Conservation (phyloP, 148 eudicot genomes). For the Persicaria maculosa region DNA sequence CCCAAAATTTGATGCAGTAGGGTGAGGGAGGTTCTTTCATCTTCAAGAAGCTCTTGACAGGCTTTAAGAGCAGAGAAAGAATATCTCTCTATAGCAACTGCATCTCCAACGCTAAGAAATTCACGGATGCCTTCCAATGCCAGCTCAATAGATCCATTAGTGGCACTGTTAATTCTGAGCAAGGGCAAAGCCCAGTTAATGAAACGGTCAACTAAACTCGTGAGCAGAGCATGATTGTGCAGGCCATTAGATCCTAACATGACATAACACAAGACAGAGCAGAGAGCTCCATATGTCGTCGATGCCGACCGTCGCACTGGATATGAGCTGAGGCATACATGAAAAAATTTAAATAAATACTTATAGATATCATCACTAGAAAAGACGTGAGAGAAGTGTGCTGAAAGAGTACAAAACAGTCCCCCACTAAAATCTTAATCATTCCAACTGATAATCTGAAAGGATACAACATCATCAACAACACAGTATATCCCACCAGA, state of each 20-base stretch:
- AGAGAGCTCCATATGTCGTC: conserved; percentile 83
- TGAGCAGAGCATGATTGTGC: conserved; percentile 61
- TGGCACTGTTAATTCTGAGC: conserved; percentile 37
- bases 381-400: neutral
- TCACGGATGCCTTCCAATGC: conserved; percentile 76
- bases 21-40: conserved; percentile 84
- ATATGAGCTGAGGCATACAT: conserved; percentile 51
- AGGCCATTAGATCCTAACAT: conserved; percentile 61
- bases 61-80: conserved; percentile 78
- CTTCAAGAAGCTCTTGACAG: conserved; percentile 88
- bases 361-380: neutral
- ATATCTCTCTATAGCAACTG: conserved; percentile 62
- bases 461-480: neutral
- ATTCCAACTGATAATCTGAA: neutral
- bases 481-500: no score
- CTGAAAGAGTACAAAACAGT: neutral
- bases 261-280: conserved; percentile 63
- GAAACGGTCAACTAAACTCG: conserved; percentile 66
- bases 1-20: conserved; percentile 60
- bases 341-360: neutral
- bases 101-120: conserved; percentile 81
- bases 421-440: neutral
- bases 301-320: conserved; percentile 73
- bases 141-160: conserved; percentile 50
- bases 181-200: conserved; percentile 81